A percentile compares a stretch with the other conserved stretches of the same genome.
Evolutionary conservation across 129 eudicot species (phyloP).

Genomic region (Flaveria brownii): DNA sequence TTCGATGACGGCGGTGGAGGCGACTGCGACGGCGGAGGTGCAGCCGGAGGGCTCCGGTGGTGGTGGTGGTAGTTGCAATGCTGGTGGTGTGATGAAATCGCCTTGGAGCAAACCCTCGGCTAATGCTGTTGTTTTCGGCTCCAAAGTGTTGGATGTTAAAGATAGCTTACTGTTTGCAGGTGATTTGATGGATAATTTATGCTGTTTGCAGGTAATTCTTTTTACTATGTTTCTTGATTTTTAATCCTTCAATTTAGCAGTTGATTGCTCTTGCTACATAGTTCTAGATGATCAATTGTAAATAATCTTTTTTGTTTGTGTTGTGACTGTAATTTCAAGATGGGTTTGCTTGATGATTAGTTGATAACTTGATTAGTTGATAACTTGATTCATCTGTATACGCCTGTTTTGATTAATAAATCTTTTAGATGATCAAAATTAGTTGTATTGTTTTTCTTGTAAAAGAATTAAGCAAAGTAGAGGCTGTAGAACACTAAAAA

Average conservation of each 20-base stretch:
- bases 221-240: neutral
- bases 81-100: no score
- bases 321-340: neutral
- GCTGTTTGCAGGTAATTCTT: constrained; percentile 52
- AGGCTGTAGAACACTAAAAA: constrained; percentile 1
- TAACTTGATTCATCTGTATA: no score
- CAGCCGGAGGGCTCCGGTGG: no score
- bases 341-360: constrained; percentile 18
- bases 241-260: neutral
- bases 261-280: constrained; percentile 11
- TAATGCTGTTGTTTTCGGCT: no score
- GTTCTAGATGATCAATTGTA: constrained; percentile 23
- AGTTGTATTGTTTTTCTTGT: no score
- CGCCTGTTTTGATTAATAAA: no score
- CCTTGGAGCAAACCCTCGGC: no score
- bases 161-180: constrained; percentile 28
- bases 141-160: constrained; percentile 41
- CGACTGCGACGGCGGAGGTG: no score
- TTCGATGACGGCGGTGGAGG: no score
- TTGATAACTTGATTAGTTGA: neutral
- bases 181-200: constrained; percentile 51
- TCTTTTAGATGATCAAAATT: neutral
- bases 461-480: neutral
- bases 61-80: no score
- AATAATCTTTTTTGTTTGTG: neutral